A percentile compares a stretch with the other conserved stretches of the same genome.
Conservation (phyloP, 2,329 filamentous ascomycete genomes). For the Zopfia rhizophila region DNA sequence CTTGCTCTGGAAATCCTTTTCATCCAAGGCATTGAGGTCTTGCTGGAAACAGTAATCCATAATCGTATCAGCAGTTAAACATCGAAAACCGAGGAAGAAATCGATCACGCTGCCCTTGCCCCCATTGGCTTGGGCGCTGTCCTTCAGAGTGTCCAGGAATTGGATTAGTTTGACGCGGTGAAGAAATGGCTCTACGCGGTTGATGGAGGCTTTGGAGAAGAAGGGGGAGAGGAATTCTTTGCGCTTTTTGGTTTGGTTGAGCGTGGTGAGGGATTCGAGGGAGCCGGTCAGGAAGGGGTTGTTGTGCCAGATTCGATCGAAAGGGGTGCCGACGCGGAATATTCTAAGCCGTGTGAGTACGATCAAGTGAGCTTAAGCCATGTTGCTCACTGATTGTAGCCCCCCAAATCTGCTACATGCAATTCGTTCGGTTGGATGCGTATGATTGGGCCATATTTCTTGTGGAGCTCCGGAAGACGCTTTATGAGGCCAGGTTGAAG, state of each 20-base stretch:
- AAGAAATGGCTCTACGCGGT: slow-evolving; percentile 18
- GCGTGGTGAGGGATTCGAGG: slow-evolving; percentile 21
- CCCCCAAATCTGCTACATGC: slow-evolving; percentile 19
- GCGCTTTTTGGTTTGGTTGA: slow-evolving; percentile 20
- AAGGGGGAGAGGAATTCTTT: slow-evolving; percentile 25
- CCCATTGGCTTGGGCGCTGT: background rate
- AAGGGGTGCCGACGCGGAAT: slow-evolving; percentile 23
- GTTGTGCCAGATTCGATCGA: slow-evolving; percentile 25
- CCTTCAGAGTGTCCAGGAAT: slow-evolving; percentile 18
- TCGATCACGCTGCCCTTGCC: slow-evolving; percentile 17
- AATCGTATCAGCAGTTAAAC: slow-evolving; percentile 23
- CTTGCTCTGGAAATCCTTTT: slow-evolving; percentile 11
- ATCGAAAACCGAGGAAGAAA: slow-evolving; percentile 24
- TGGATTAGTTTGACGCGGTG: slow-evolving; percentile 20
- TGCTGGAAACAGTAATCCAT: slow-evolving; percentile 30
- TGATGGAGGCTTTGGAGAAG: slow-evolving; percentile 26
- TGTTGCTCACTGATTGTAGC: slow-evolving; percentile 20
- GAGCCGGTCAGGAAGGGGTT: slow-evolving; percentile 24
- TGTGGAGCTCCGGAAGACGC: slow-evolving; percentile 20
- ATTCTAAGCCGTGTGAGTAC: slow-evolving; percentile 16
- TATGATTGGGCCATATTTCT: slow-evolving; percentile 24
- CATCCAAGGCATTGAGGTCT: slow-evolving; percentile 17
- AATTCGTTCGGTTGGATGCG: slow-evolving; percentile 24
- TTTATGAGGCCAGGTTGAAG: slow-evolving; percentile 17
- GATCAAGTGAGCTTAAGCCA: too few species aligned